Evolutionary conservation across 176 grass and related monocot genomes (phyloP).

Genomic region (Neostapfia colusana): DNA sequence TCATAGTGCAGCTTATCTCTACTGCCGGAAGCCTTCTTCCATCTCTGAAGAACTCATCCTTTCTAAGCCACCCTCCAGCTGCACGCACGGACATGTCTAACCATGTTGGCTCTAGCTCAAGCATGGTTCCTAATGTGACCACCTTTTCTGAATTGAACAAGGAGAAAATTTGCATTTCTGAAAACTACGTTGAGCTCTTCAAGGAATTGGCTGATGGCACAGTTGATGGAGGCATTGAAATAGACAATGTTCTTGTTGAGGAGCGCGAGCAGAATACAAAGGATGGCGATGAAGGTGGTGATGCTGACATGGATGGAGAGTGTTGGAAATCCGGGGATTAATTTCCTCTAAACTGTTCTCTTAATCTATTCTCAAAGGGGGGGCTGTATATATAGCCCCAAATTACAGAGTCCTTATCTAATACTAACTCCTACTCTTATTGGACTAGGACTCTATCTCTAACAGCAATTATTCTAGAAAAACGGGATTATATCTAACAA

Average conservation of each 20-base stretch:
- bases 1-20: conserved; percentile 74
- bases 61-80: conserved; percentile 37
- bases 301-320: conserved; percentile 48
- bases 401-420: too few relatives aligned
- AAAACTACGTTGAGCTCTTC: conserved; percentile 53
- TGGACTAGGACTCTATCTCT: too few relatives aligned
- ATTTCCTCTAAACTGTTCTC: too few relatives aligned
- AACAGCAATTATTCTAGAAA: too few relatives aligned
- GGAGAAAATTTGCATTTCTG: background rate
- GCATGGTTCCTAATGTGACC: conserved; percentile 8
- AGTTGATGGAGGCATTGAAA: conserved; percentile 27
- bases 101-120: conserved; percentile 42
- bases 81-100: conserved; percentile 13
- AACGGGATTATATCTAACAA: too few relatives aligned
- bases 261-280: conserved; percentile 35
- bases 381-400: too few relatives aligned
- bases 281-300: conserved; percentile 44
- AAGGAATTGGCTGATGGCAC: conserved; percentile 44
- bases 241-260: conserved; percentile 33
- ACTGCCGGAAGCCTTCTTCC: conserved; percentile 65
- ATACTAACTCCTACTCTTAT: too few relatives aligned
- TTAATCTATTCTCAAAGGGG: too few relatives aligned
- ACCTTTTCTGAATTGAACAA: background rate
- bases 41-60: conserved; percentile 40
- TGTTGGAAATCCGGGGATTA: too few relatives aligned